A percentile compares a stretch with the other conserved stretches of the same genome.
Conservation (phyloP, 2,329 filamentous ascomycete genomes). For the Herpotrichia juniperi region DNA sequence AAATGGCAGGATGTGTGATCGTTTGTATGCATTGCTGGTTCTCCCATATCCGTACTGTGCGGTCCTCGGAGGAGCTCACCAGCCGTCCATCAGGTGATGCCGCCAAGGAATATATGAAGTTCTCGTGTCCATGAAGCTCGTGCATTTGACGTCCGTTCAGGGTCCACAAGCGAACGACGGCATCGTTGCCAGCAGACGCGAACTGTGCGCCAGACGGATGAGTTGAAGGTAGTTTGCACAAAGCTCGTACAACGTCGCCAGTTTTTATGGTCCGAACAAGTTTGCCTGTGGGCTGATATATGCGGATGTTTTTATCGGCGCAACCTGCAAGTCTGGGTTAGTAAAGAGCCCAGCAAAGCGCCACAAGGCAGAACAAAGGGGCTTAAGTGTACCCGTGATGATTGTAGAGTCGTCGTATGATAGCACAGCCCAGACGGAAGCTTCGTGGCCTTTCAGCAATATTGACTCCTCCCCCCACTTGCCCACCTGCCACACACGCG, state of each 20-base stretch:
- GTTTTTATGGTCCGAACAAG: conserved; percentile 70
- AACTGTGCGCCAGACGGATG: conserved; percentile 89
- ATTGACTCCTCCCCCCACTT: conserved; percentile 79
- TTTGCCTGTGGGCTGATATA: conserved; percentile 73
- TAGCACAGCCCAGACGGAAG: conserved; percentile 89
- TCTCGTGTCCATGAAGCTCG: conserved; percentile 86
- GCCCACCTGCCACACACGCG: conserved; percentile 82
- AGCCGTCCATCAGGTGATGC: conserved; percentile 82
- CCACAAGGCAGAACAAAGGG: neutral
- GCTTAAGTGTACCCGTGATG: conserved; percentile 66
- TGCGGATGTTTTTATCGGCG: conserved; percentile 85
- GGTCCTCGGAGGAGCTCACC: conserved; percentile 89
- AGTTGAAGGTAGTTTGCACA: conserved; percentile 77
- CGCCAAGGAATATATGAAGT: conserved; percentile 88
- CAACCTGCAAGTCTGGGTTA: conserved; percentile 60
- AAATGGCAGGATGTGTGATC: conserved; percentile 95
- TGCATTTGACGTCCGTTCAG: conserved; percentile 76
- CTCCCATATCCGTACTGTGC: conserved; percentile 90
- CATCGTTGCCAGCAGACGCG: conserved; percentile 93
- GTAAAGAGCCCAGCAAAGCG: neutral
- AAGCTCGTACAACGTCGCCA: conserved; percentile 83
- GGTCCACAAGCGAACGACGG: conserved; percentile 85
- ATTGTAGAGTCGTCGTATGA: conserved; percentile 80
- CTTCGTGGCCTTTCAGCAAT: conserved; percentile 76
- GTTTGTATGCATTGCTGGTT: conserved; percentile 86